These are phyloP conservation scores for Salix caprea DNA, from an alignment of 345 rosid genomes.

Conservation along the genomic window DNA sequence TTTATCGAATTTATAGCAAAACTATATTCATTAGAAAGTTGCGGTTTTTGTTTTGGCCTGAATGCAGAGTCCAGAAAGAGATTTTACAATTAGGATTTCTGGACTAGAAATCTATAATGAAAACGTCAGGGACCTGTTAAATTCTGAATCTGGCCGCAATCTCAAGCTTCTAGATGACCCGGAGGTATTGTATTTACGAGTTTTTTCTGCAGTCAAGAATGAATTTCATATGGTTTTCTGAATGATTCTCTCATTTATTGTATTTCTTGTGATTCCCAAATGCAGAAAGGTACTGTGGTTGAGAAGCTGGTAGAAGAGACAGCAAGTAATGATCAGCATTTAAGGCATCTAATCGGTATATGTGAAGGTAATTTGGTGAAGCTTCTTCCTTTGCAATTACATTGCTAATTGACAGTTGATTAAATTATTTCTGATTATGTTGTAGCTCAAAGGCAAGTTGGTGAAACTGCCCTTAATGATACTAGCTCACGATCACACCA, in stretches of 20 bases:
- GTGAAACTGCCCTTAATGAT: constrained; percentile 97
- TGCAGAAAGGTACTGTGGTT: constrained; percentile 96
- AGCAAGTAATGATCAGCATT: constrained; percentile 70
- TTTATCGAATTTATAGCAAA: neutral
- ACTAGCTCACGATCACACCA: constrained; percentile 97
- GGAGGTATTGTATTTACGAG: constrained; percentile 52
- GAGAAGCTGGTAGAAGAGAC: constrained; percentile 94
- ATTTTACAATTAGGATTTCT: constrained; percentile 85
- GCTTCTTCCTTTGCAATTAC: neutral
- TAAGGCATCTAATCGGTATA: constrained; percentile 74
- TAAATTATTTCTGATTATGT: constrained; percentile 17
- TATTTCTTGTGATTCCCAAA: constrained; percentile 9
- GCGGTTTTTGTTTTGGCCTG: constrained; percentile 13
- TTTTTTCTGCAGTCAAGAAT: neutral
- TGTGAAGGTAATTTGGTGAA: constrained; percentile 71
- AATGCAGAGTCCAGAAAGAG: constrained; percentile 91
- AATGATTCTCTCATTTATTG: neutral
- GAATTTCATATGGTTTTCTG: neutral
- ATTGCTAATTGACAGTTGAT: constrained; percentile 1
- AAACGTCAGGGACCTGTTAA: constrained; percentile 83
- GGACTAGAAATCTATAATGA: constrained; percentile 97
- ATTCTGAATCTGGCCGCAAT: constrained; percentile 83
- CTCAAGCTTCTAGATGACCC: constrained; percentile 99
- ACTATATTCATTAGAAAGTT: neutral
- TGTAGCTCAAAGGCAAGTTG: constrained; percentile 99